phyloP scores from a whole-genome alignment of 331 rosid genomes.

The Spiraea crenata region DNA sequence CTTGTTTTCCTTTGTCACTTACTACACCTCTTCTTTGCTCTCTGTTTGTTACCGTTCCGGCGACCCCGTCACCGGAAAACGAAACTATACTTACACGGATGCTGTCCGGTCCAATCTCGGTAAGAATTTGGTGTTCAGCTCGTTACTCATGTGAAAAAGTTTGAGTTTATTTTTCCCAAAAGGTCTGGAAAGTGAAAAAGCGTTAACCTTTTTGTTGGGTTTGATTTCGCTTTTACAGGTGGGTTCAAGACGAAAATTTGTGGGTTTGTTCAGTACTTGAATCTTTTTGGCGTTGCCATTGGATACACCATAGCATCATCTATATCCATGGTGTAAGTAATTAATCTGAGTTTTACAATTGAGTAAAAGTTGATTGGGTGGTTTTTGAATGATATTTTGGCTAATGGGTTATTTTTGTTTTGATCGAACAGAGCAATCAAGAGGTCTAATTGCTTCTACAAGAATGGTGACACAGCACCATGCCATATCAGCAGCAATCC shows the following conservation, averaged over 20 bases:
- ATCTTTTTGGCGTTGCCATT: constrained; percentile 69
- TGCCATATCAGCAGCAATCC: constrained; percentile 57
- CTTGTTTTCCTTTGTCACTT: constrained; percentile 72
- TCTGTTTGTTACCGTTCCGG: constrained; percentile 70
- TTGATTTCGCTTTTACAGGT: constrained; percentile 38
- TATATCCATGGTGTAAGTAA: constrained; percentile 75
- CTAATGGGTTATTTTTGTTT: constrained; percentile 11
- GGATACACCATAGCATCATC: constrained; percentile 86
- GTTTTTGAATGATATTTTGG: background rate
- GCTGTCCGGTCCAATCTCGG: constrained; percentile 73
- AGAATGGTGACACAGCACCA: constrained; percentile 48
- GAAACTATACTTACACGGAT: constrained; percentile 82
- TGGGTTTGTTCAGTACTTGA: constrained; percentile 71
- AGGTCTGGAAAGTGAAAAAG: background rate
- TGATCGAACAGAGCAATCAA: constrained; percentile 64
- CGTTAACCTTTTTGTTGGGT: background rate
- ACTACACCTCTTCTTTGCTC: constrained; percentile 72
- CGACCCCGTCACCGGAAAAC: constrained; percentile 59
- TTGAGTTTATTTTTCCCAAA: background rate
- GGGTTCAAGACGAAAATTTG: constrained; percentile 63
- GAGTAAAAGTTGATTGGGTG: background rate
- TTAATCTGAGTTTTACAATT: background rate
- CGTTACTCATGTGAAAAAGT: background rate
- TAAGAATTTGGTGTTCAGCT: constrained; percentile 19
- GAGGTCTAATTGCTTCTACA: constrained; percentile 74